Base-by-base conservation (phyloP, 179 eudicot genomes). In the Patellifolia procumbens region DNA sequence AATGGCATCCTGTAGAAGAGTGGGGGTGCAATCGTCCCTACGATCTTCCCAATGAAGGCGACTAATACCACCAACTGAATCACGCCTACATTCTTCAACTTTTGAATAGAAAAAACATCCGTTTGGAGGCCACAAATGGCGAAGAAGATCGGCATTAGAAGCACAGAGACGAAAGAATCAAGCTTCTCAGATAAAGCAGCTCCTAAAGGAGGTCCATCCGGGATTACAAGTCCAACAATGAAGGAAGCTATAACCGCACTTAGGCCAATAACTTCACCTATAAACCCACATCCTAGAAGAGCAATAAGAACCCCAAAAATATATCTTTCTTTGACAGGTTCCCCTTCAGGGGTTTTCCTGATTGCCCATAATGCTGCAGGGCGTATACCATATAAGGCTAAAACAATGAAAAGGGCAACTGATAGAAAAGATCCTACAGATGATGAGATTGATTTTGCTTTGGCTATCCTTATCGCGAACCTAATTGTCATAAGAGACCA, bases 81-180 rank as follows among this genome's bases (percentile, higher is more conserved):
- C 11, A 82, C 80, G 1, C 87, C 91, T 19, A 81, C 68, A 68
- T 86, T 88, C 52, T 78, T 65, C 77, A 78, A 37, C 34, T 82
- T 77, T 43, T 74, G 74, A 65, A 87, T 83, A 19, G 82, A 59
- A 48, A 70, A 77, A 34, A 88, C 75, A 68, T 88, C 81, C 80
- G 77, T 83, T 63, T 78, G 79, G 15, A 86, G 81, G 17, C 88
- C 89, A 66, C 84, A 81, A 15, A 77, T 32, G 6, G 84, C 78
- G 15, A 86, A 88, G 69, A 83, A 88, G 52, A 85, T 80, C 0
- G 91, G 91, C 89, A 88, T 79, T 8, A 88, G 72, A 13, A 84
- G 83, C 55, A 78, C 77, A 13, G 89, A 85, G n/a, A 88, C 88
- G 52, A 88, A 76, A 66, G 85, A 75, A 42, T 88, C 91, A 12